Conservation (phyloP, 1,139 yeast genomes). For the Yamadazyma blattariae region DNA sequence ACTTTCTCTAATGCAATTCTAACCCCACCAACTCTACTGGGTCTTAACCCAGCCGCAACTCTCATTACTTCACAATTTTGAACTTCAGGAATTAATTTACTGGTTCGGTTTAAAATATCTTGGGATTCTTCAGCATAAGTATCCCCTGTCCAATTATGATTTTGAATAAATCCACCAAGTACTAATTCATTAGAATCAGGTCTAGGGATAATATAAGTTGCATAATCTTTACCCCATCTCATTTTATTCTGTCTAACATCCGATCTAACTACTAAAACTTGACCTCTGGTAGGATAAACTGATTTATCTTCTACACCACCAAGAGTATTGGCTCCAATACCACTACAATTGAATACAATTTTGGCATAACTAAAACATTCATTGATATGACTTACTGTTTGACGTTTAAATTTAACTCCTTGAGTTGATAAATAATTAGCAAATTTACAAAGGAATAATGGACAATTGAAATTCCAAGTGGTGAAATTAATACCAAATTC, state of each 20-base stretch:
- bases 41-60: slow-evolving; percentile 67
- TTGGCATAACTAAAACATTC: slow-evolving; percentile 33
- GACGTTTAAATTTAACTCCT: slow-evolving; percentile 31
- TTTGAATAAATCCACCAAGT: slow-evolving; percentile 66
- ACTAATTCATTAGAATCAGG: slow-evolving; percentile 39
- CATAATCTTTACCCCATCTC: slow-evolving; percentile 52
- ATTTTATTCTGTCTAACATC: slow-evolving; percentile 46
- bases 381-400: slow-evolving; percentile 45
- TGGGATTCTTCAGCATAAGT: slow-evolving; percentile 52
- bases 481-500: slow-evolving; percentile 52
- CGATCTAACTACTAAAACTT: slow-evolving; percentile 60
- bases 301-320: slow-evolving; percentile 55
- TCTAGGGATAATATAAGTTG: slow-evolving; percentile 51
- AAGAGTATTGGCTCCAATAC: slow-evolving; percentile 56
- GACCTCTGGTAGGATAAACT: slow-evolving; percentile 67
- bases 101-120: slow-evolving; percentile 57
- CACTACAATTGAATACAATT: slow-evolving; percentile 65
- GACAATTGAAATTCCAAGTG: slow-evolving; percentile 71
- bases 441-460: slow-evolving; percentile 10
- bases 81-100: slow-evolving; percentile 52
- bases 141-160: slow-evolving; percentile 54
- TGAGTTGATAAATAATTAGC: slow-evolving; percentile 7
- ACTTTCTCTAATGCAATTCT: slow-evolving; percentile 53
- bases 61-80: slow-evolving; percentile 42
- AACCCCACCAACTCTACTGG: slow-evolving; percentile 66